Conservation (phyloP, 495 filamentous ascomycete genomes). For the Penicillium malachiteum region DNA sequence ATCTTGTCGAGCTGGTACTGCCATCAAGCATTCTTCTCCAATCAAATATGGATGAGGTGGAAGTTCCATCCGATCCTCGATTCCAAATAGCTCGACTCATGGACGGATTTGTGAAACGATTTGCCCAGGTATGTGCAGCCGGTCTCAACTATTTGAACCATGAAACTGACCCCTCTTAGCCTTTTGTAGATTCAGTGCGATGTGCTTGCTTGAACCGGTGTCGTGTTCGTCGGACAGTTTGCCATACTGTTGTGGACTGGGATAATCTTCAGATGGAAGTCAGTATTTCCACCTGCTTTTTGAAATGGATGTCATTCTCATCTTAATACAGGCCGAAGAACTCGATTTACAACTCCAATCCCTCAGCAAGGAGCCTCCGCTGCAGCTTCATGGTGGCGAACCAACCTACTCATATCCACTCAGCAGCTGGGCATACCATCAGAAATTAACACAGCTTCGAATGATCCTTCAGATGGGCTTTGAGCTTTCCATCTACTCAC, state of each 20-base stretch:
- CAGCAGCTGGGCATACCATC: slow-evolving; percentile 83
- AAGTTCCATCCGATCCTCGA: slow-evolving; percentile 72
- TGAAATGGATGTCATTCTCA: too few relatives aligned
- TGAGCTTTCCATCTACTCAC: slow-evolving; percentile 84
- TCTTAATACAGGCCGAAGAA: slow-evolving; percentile 57
- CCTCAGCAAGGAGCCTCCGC: slow-evolving; percentile 62
- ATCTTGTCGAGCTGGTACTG: slow-evolving; percentile 72
- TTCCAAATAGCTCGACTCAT: slow-evolving; percentile 74
- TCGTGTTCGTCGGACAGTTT: slow-evolving; percentile 78
- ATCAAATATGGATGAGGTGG: slow-evolving; percentile 68
- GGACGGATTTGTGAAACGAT: slow-evolving; percentile 74
- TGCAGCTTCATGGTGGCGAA: slow-evolving; percentile 40
- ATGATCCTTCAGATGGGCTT: slow-evolving; percentile 93
- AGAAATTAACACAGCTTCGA: slow-evolving; percentile 84
- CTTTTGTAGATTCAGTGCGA: slow-evolving; percentile 78
- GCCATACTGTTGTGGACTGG: slow-evolving; percentile 78
- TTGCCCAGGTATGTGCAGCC: slow-evolving; percentile 51
- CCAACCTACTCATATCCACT: slow-evolving; percentile 67
- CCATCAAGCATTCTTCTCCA: slow-evolving; percentile 71
- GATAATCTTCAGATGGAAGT: slow-evolving; percentile 81
- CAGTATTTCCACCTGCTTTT: slow-evolving; percentile 3
- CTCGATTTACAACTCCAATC: slow-evolving; percentile 70
- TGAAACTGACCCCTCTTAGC: slow-evolving; percentile 40
- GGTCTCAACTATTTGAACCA: too few relatives aligned
- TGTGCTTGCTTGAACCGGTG: slow-evolving; percentile 87